These are phyloP conservation scores for Boletus speciosus DNA, from an alignment of 768 basidiomycete species.

Conservation along the genomic window DNA sequence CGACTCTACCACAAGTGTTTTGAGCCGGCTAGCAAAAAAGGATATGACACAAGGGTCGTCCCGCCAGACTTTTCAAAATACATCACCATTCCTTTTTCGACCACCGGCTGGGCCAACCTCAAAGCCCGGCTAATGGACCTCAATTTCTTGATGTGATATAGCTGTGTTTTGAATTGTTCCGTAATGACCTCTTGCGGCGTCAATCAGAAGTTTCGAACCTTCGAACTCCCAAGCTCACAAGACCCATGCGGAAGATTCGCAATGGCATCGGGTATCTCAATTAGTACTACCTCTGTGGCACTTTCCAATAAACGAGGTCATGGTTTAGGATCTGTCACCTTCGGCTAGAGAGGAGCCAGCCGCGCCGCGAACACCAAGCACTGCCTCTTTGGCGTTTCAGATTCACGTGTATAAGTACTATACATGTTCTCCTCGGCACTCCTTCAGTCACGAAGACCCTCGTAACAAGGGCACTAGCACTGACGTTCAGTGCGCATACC, in stretches of 20 bases:
- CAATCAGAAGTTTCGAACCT: background rate
- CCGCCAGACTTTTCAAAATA: too few relatives aligned
- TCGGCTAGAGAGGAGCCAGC: background rate
- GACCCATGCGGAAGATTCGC: background rate
- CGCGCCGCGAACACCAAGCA: background rate
- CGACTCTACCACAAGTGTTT: too few relatives aligned
- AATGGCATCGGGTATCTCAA: background rate
- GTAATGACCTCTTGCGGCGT: background rate
- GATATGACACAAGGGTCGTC: too few relatives aligned
- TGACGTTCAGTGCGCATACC: background rate
- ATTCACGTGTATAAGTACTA: background rate
- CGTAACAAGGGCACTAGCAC: background rate
- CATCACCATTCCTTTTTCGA: too few relatives aligned
- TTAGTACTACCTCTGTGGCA: background rate
- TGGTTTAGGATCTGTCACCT: background rate
- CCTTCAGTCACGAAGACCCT: background rate
- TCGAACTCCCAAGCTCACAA: background rate
- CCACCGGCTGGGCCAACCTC: too few relatives aligned
- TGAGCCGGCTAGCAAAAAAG: too few relatives aligned
- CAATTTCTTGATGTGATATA: too few relatives aligned
- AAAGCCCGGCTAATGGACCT: too few relatives aligned
- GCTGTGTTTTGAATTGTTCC: background rate
- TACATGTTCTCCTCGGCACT: background rate
- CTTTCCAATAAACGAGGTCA: background rate
- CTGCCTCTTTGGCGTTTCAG: slow-evolving; percentile 8